phyloP scores from a whole-genome alignment of 768 basidiomycete species.

The Pleurotus tuoliensis region DNA sequence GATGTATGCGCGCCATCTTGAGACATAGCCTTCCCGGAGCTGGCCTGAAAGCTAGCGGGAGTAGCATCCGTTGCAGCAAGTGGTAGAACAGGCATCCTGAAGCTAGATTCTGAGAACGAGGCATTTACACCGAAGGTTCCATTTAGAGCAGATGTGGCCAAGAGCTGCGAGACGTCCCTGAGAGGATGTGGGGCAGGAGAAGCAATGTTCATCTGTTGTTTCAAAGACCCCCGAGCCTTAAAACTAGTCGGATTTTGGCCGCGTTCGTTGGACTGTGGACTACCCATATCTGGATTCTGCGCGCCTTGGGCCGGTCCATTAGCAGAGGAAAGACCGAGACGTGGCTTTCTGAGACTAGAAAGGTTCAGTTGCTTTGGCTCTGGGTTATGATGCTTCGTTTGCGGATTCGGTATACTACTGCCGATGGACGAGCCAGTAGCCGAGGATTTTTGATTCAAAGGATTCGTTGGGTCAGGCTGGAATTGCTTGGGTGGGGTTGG shows the following conservation, averaged over 20 bases:
- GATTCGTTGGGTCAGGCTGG: constrained; percentile 7
- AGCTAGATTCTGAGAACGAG: background rate
- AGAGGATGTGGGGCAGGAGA: background rate
- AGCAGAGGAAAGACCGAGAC: background rate
- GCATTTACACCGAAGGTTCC: background rate
- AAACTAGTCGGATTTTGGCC: background rate
- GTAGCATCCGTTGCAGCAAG: background rate
- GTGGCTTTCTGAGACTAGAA: constrained; percentile 4
- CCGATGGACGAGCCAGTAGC: background rate
- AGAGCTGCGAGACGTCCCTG: background rate
- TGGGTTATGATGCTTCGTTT: constrained; percentile 1
- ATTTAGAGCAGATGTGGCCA: background rate
- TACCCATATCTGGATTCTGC: background rate
- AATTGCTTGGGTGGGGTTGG: background rate
- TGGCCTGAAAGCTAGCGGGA: background rate
- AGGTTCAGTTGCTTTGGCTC: constrained; percentile 5
- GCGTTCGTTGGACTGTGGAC: background rate
- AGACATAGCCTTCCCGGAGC: background rate
- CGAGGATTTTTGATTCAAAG: constrained; percentile 5
- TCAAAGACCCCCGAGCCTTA: background rate
- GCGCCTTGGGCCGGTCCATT: background rate
- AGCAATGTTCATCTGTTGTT: background rate
- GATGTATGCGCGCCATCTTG: constrained; percentile 2
- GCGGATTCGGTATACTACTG: constrained; percentile 1
- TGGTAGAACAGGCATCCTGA: background rate